These are phyloP conservation scores for Geotrichum phurueaensis DNA, from an alignment of 1,139 yeast species.

Conservation along the genomic window DNA sequence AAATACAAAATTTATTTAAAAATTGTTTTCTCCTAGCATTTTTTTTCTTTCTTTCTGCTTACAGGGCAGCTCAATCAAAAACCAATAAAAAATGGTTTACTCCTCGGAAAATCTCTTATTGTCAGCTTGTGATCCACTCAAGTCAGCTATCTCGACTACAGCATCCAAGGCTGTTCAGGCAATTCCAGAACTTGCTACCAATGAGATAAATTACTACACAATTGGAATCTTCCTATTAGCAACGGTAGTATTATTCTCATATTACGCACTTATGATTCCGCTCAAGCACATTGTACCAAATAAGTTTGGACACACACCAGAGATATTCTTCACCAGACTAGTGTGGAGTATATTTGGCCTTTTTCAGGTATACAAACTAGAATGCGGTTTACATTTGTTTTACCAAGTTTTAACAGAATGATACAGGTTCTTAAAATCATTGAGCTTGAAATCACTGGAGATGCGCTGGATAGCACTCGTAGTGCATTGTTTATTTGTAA, in stretches of 20 bases:
- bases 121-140: neutral
- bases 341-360: slow-evolving; percentile 4
- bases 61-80: neutral
- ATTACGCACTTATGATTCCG: neutral
- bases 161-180: neutral
- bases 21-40: neutral
- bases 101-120: neutral
- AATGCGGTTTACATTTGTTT: neutral
- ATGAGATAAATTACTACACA: slow-evolving; percentile 2
- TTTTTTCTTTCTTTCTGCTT: neutral
- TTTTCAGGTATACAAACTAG: neutral
- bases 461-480: slow-evolving; percentile 14
- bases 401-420: neutral
- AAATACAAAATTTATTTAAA: neutral
- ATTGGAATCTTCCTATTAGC: slow-evolving; percentile 2
- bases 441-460: slow-evolving; percentile 16
- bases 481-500: slow-evolving; percentile 17
- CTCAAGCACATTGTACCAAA: neutral
- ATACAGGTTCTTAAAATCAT: slow-evolving; percentile 11
- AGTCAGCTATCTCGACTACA: neutral
- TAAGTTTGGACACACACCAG: neutral
- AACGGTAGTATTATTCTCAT: neutral
- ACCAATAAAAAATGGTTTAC: neutral
- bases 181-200: neutral
- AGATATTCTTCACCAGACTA: slow-evolving; percentile 1